Evolutionary conservation across 805 yeast genomes (phyloP).

Genomic region (Sugiyamaella boreocaroliniensis): DNA sequence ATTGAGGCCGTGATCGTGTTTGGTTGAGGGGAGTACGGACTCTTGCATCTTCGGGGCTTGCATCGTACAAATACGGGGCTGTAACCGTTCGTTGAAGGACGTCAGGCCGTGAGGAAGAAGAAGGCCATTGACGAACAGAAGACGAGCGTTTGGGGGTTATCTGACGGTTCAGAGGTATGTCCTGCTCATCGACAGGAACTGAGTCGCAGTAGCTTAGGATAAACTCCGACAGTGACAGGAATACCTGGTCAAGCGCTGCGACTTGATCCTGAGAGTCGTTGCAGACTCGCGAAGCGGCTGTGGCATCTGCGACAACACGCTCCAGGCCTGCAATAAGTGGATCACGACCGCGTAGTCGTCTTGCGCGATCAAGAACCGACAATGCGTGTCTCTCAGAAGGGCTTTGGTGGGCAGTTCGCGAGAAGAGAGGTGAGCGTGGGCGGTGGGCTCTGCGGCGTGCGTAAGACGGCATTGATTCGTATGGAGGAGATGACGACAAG

Average conservation of each 20-base stretch:
- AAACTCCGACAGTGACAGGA: slow-evolving; percentile 18
- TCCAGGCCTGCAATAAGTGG: slow-evolving; percentile 20
- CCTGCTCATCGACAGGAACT: neutral
- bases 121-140: neutral
- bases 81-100: neutral
- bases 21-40: neutral
- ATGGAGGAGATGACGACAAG: slow-evolving; percentile 2
- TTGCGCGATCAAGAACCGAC: slow-evolving; percentile 15
- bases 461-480: neutral
- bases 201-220: slow-evolving; percentile 6
- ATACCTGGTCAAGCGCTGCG: slow-evolving; percentile 15
- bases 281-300: slow-evolving; percentile 8
- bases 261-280: neutral
- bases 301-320: slow-evolving; percentile 19
- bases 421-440: neutral
- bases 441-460: neutral
- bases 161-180: neutral
- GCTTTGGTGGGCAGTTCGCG: slow-evolving; percentile 12
- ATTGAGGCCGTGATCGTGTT: neutral
- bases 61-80: neutral
- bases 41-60: neutral
- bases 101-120: no score
- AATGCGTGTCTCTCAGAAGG: slow-evolving; percentile 22
- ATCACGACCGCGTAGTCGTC: slow-evolving; percentile 14
- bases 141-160: neutral